Evolutionary conservation across 2,329 filamentous ascomycete genomes (phyloP).

Genomic region (Helotiales sp.): DNA sequence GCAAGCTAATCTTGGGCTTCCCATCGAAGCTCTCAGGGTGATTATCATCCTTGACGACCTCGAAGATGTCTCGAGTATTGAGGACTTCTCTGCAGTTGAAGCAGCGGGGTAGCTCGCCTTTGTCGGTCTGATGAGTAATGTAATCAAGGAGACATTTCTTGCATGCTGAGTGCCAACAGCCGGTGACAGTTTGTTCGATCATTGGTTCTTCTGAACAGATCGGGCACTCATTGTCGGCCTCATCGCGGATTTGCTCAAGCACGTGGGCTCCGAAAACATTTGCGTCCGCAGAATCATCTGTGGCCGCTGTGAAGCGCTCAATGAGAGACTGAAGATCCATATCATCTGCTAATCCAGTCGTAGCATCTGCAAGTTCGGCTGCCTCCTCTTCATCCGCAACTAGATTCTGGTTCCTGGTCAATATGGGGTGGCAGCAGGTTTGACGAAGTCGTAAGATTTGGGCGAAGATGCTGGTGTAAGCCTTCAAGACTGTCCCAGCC

Average conservation of each 20-base stretch:
- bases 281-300: conserved; percentile 64
- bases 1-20: conserved; percentile 61
- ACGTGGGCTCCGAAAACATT: conserved; percentile 85
- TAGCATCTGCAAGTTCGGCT: conserved; percentile 75
- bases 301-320: conserved; percentile 76
- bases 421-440: conserved; percentile 88
- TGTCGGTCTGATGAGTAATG: conserved; percentile 84
- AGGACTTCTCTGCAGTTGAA: conserved; percentile 89
- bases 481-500: conserved; percentile 90
- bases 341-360: conserved; percentile 84
- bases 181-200: conserved; percentile 91
- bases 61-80: conserved; percentile 84
- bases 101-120: conserved; percentile 76
- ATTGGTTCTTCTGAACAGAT: conserved; percentile 96
- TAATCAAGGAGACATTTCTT: conserved; percentile 91
- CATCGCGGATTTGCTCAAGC: conserved; percentile 87
- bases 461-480: conserved; percentile 95
- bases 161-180: conserved; percentile 97
- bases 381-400: conserved; percentile 89
- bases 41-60: conserved; percentile 82
- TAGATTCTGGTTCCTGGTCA: conserved; percentile 84
- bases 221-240: conserved; percentile 87
- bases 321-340: conserved; percentile 93
- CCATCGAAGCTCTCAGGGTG: conserved; percentile 52
- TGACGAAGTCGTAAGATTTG: conserved; percentile 93